Evolutionary conservation across 2,329 filamentous ascomycete species (phyloP).

Genomic region (Stachybotrys chlorohalonatus): DNA sequence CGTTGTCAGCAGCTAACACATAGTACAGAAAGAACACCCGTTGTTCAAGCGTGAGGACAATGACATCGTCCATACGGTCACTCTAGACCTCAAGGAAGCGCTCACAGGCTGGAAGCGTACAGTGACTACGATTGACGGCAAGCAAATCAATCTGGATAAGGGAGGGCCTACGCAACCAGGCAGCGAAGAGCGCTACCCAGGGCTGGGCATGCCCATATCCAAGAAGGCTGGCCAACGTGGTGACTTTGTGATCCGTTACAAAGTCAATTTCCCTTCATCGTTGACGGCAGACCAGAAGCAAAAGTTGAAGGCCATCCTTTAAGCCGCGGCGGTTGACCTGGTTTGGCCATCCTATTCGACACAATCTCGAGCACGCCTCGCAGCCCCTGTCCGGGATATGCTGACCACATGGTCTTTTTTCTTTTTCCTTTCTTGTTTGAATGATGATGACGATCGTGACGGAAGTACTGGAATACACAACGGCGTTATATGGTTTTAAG

Average conservation of each 20-base stretch:
- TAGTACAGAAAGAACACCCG: constrained; percentile 68
- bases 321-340: constrained; percentile 8
- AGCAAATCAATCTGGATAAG: constrained; percentile 71
- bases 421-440: neutral
- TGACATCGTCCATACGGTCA: constrained; percentile 69
- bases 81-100: constrained; percentile 85
- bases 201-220: constrained; percentile 86
- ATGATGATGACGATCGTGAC: neutral
- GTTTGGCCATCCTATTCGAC: neutral
- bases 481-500: neutral
- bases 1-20: constrained; percentile 27
- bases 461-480: neutral
- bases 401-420: neutral
- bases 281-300: constrained; percentile 73
- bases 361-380: neutral
- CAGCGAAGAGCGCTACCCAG: constrained; percentile 71
- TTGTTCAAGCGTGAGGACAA: constrained; percentile 82
- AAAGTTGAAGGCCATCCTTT: constrained; percentile 70
- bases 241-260: constrained; percentile 81
- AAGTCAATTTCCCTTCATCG: constrained; percentile 81
- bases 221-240: constrained; percentile 81
- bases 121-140: constrained; percentile 89
- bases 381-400: too few relatives aligned
- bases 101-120: constrained; percentile 88
- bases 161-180: constrained; percentile 78